These are phyloP conservation scores for Copromyces sp. DNA, from an alignment of 495 filamentous ascomycete genomes.

Conservation along the genomic window DNA sequence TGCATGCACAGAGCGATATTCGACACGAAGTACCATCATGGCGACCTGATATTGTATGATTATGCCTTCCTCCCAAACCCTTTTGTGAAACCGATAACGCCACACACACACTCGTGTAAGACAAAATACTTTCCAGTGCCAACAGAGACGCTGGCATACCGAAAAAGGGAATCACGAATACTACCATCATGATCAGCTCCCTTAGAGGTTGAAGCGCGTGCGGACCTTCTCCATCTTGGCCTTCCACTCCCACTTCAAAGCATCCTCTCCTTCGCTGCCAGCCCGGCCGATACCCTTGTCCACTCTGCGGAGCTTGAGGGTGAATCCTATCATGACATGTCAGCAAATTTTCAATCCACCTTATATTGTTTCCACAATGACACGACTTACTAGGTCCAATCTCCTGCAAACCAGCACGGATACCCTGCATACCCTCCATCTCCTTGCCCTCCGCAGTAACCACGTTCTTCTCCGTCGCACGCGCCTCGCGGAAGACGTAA, in stretches of 20 bases:
- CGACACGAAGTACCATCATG: constrained; percentile 1
- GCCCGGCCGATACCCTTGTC: constrained; percentile 79
- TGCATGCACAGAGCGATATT: not conserved
- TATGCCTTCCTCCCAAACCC: not conserved
- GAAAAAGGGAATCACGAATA: constrained; percentile 6
- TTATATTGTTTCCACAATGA: not conserved
- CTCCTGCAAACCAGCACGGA: constrained; percentile 77
- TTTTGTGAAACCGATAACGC: not conserved
- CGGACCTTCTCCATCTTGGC: constrained; percentile 84
- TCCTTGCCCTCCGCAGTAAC: constrained; percentile 80
- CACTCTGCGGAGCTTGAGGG: constrained; percentile 78
- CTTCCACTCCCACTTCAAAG: constrained; percentile 85
- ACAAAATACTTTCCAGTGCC: not conserved
- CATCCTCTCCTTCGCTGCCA: constrained; percentile 61
- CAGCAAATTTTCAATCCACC: not conserved
- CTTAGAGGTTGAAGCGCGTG: constrained; percentile 81
- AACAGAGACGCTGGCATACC: not conserved
- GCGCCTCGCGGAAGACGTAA: constrained; percentile 85
- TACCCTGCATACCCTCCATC: constrained; percentile 68
- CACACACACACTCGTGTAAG: not conserved
- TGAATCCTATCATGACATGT: constrained; percentile 35
- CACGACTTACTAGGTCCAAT: constrained; percentile 52
- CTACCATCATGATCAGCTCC: not conserved
- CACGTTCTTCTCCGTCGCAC: constrained; percentile 75
- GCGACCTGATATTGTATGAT: not conserved